phyloP scores from a whole-genome alignment of 305 asterid species.

The Fraxinus angustifolia region DNA sequence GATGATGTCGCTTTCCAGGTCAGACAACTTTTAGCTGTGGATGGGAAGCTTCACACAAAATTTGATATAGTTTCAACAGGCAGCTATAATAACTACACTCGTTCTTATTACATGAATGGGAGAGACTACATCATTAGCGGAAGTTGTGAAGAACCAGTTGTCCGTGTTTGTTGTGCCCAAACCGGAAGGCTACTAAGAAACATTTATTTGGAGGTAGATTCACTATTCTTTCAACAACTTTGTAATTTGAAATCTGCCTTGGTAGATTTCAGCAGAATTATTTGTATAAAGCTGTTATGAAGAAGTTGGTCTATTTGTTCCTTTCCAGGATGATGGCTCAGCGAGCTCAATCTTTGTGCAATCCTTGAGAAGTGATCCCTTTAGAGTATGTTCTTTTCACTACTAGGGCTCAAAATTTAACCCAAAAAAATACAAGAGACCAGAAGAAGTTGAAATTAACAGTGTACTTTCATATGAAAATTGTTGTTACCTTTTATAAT shows the following conservation, averaged over 20 bases:
- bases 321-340: conserved; percentile 37
- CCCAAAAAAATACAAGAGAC: not conserved
- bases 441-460: not conserved
- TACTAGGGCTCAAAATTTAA: not conserved
- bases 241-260: not conserved
- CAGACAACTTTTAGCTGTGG: conserved; percentile 68
- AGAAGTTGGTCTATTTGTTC: not conserved
- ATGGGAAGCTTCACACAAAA: conserved; percentile 62
- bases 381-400: conserved; percentile 50
- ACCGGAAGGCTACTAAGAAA: conserved; percentile 67
- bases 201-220: conserved; percentile 53
- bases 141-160: conserved; percentile 65
- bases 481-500: not conserved
- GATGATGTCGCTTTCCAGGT: conserved; percentile 37
- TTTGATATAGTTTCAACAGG: conserved; percentile 67
- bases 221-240: not conserved
- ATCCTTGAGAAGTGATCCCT: conserved; percentile 81
- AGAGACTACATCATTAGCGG: conserved; percentile 75
- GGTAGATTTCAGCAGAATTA: not conserved
- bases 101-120: conserved; percentile 78
- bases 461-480: not conserved
- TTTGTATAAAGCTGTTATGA: not conserved
- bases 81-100: conserved; percentile 69
- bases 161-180: conserved; percentile 73
- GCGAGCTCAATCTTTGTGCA: conserved; percentile 64